Base-by-base conservation (phyloP, 2,329 filamentous ascomycete species). In the Colletotrichum coccodes region DNA sequence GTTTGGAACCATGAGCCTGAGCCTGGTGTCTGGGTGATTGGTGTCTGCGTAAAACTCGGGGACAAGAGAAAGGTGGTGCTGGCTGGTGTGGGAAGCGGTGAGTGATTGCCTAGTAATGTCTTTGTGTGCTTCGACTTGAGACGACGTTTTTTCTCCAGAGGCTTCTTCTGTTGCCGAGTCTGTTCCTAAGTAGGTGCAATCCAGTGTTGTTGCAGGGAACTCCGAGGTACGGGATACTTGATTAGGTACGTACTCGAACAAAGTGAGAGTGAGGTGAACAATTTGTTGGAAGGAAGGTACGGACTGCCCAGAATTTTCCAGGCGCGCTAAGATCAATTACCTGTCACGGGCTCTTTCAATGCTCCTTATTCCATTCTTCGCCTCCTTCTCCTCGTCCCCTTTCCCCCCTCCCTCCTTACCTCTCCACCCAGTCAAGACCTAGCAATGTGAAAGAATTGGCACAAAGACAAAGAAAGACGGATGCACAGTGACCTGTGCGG, bases 401-500 rank as follows among this genome's bases (percentile, higher is more conserved):
- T 38, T 46, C n/a, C 28, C 40, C 21, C 18, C 18, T 30, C 26
- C 36, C 16, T 21, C 53, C 23, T 30, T 8, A 21, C 28, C 46
- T 16, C 5, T 14, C 36, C 36, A 6, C 26, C 47, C 18, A 50
- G 30, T 18, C 18, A 59, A n/a, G n/a, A n/a, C 12, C 23, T n/a
- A 44, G 26, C n/a, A 28, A 23, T 53, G 46, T 46, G 60, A 53
- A 68, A 50, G 52, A 64, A 18, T 21, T 21, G 30, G 8, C 34
- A 18, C 16, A 8, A 11, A 36, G 44, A 64, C 53, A 64, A 59
- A 64, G 46, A 46, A 68, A 36, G n/a, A 16, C 18, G 38, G 52
- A 57, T 60, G 65, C 60, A 59, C 40, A 53, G 60, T 47, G 65
- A 54, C 60, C 28, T 53, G 65, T 47, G 64, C 64, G 65, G 60